Evolutionary conservation across 2,329 filamentous ascomycete genomes (phyloP).

Genomic region (Neopestalotiopsis sp.): DNA sequence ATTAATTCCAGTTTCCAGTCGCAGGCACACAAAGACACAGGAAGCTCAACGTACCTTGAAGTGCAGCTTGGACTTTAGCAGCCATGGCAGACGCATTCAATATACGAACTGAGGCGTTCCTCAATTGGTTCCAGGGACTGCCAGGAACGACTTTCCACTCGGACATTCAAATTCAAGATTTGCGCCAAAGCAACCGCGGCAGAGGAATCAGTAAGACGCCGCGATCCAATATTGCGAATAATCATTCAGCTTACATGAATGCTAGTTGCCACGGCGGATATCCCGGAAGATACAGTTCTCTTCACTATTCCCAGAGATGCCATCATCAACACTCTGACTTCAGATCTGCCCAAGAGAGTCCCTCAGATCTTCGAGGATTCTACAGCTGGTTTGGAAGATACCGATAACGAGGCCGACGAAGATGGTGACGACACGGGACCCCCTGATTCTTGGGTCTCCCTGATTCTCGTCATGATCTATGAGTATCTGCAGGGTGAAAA

Average conservation of each 20-base stretch:
- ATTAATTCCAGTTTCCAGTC: not conserved
- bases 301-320: conserved; percentile 78
- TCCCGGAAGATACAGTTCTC: conserved; percentile 75
- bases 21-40: not conserved
- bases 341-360: conserved; percentile 64
- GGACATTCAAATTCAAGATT: conserved; percentile 56
- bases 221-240: not conserved
- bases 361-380: conserved; percentile 54
- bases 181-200: conserved; percentile 55
- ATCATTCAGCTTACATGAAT: conserved; percentile 24
- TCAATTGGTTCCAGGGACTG: conserved; percentile 58
- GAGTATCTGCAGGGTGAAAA: conserved; percentile 64
- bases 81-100: conserved; percentile 46
- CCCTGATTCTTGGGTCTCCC: conserved; percentile 58
- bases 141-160: conserved; percentile 59
- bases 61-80: not conserved
- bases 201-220: conserved; percentile 57
- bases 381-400: conserved; percentile 38
- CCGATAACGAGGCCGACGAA: conserved; percentile 43
- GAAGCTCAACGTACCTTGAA: too few species aligned
- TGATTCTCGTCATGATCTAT: conserved; percentile 82
- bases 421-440: conserved; percentile 37
- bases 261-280: conserved; percentile 72
- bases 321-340: conserved; percentile 77
- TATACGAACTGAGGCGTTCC: conserved; percentile 48